Percentiles rank a stretch among this genome's conserved stretches.
Conservation (phyloP, 352 stramenopile species). For the Pseudoperonospora humuli region DNA sequence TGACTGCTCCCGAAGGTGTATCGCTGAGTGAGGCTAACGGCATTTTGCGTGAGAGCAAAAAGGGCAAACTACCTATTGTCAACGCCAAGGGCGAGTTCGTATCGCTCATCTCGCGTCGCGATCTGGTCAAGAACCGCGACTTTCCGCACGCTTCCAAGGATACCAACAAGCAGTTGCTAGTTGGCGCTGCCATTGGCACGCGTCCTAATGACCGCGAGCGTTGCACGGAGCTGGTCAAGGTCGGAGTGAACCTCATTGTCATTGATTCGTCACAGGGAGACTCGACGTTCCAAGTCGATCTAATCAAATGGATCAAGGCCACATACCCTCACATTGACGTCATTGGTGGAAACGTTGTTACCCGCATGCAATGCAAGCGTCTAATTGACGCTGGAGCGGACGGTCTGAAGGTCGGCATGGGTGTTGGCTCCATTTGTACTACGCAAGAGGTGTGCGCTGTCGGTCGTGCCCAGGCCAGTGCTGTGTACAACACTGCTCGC, state of each 20-base stretch:
- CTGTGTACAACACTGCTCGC: slow-evolving; percentile 97
- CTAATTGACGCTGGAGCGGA: slow-evolving; percentile 98
- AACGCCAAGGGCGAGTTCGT: slow-evolving; percentile 97
- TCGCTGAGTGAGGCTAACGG: slow-evolving; percentile 95
- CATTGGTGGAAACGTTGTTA: slow-evolving; percentile 99
- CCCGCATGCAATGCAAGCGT: slow-evolving; percentile 94
- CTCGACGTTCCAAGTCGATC: slow-evolving; percentile 89
- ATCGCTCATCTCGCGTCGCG: slow-evolving; percentile 96
- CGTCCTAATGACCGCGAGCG: slow-evolving; percentile 94
- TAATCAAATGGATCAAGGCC: slow-evolving; percentile 93
- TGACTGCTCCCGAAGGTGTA: slow-evolving; percentile 92
- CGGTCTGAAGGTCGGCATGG: slow-evolving; percentile 99
- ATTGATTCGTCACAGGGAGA: slow-evolving; percentile 99
- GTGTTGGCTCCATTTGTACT: slow-evolving; percentile 99
- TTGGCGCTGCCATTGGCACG: slow-evolving; percentile 98
- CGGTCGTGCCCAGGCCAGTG: slow-evolving; percentile 95
- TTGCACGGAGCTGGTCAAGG: slow-evolving; percentile 85
- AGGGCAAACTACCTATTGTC: slow-evolving; percentile 99
- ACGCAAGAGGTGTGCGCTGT: slow-evolving; percentile 99
- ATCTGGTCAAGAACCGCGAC: slow-evolving; percentile 97
- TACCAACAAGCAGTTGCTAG: slow-evolving; percentile 97
- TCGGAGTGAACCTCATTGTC: slow-evolving; percentile 98
- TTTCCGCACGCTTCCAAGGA: slow-evolving; percentile 97
- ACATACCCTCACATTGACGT: slow-evolving; percentile 94
- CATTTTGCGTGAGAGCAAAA: slow-evolving; percentile 97